Evolutionary conservation across 805 yeast genomes (phyloP), one percentile per base, ranked within the genome.

Genomic region (Tetrapisispora iriomotensis): DNA sequence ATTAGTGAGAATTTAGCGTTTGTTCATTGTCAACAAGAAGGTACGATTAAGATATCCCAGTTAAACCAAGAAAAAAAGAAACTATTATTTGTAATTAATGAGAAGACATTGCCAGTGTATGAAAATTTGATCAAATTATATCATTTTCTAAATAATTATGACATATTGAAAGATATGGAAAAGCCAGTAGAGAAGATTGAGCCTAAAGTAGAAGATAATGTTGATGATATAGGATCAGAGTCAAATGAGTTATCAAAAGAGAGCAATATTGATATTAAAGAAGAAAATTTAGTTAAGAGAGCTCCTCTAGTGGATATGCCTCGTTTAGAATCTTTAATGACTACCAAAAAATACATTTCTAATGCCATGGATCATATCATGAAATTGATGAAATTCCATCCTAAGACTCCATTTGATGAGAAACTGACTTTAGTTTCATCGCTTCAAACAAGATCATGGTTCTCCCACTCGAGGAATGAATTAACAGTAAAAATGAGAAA

Each of bases 81-180:
- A 6, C 49, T 45, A 32, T 26, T 44, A 9, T 30, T 41, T n/a
- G 34, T 25, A 6, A 39, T 37, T 29, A 43, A 37, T 38, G 39
- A 20, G 23, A 41, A 36, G 4, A 34, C 41, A 21, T 29, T 25
- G 22, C 42, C 75, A 1, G 64, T 66, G 32, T 72, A 71, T 47
- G 75, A 70, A 47, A 72, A 70, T 48, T 49, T 72, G 40, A 62
- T 72, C 37, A 75, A 75, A 52, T 65, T 69, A 50, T 67, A 56
- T 42, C 68, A 68, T 39, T 55, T 73, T 9, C 53, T 73, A 27
- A 54, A 64, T 39, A 67, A 67, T 1, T 55, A 62, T 19, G 61
- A 65, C 14, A 55, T 58, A 2, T 31, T 58, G 8, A 38, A 28
- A 3, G 34, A 33, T 33, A 33, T 33, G 36, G 29, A 23, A 33